These are phyloP conservation scores for Annona cherimola DNA, from an alignment of 164 flowering plant genomes.

Conservation along the genomic window DNA sequence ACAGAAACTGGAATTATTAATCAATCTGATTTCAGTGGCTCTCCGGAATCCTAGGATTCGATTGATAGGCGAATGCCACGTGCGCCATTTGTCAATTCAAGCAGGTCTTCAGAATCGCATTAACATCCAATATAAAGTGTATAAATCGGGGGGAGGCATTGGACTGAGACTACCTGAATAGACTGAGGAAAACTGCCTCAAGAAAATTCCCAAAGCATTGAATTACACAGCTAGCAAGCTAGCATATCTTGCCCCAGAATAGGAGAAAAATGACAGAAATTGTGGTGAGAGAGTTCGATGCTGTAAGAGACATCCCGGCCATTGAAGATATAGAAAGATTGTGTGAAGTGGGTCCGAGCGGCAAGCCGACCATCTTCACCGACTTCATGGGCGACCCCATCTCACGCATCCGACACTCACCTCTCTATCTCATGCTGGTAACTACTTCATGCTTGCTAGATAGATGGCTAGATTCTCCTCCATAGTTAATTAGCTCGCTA, in stretches of 20 bases:
- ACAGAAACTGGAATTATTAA: not conserved
- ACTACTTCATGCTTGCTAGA: no score
- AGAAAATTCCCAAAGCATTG: not conserved
- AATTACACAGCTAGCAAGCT: no score
- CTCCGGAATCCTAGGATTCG: not conserved
- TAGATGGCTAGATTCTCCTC: not conserved
- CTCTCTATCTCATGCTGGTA: conserved; percentile 60
- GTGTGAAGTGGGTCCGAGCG: conserved; percentile 50
- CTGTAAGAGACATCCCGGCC: conserved; percentile 34
- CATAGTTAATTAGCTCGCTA: no score
- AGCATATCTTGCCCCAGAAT: not conserved
- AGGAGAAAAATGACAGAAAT: not conserved
- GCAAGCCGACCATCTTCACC: conserved; percentile 48
- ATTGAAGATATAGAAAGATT: conserved; percentile 57
- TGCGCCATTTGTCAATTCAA: not conserved
- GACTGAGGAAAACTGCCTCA: not conserved
- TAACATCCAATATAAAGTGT: not conserved
- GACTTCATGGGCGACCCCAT: conserved; percentile 73
- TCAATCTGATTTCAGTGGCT: not conserved
- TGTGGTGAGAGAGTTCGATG: conserved; percentile 51
- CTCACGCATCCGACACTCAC: conserved; percentile 47
- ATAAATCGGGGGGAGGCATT: not conserved
- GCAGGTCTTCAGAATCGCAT: not conserved
- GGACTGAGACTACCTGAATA: not conserved
- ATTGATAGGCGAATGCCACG: not conserved